Conservation (phyloP, 2,329 filamentous ascomycete species). For the Beauveria medogensis region DNA sequence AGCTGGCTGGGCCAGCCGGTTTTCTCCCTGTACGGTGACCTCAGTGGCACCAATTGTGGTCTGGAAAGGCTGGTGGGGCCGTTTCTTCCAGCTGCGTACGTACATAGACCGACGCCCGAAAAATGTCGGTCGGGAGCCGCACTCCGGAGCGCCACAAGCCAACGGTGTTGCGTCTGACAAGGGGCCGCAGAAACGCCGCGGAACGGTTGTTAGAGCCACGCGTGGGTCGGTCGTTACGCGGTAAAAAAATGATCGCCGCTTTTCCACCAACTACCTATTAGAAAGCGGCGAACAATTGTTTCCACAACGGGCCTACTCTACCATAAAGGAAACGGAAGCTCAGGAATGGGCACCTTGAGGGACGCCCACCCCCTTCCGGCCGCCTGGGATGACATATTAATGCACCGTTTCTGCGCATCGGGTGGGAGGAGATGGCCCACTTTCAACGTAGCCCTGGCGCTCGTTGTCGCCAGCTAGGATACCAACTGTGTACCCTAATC, state of each 20-base stretch:
- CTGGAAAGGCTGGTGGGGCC: not conserved
- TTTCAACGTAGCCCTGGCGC: not conserved
- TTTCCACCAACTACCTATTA: not conserved
- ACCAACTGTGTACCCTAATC: not conserved
- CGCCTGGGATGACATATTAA: not conserved
- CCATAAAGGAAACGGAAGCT: not conserved
- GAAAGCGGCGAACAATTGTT: not conserved
- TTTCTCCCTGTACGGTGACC: not conserved
- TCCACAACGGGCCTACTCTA: too few species aligned
- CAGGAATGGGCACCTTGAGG: not conserved
- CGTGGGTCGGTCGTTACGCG: not conserved
- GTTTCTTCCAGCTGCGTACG: not conserved
- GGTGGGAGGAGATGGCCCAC: not conserved
- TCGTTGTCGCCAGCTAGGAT: not conserved
- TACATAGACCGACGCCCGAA: conserved; percentile 8
- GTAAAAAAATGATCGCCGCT: too few species aligned
- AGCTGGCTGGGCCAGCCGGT: not conserved
- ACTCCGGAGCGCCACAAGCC: conserved; percentile 11
- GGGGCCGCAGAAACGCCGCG: not conserved
- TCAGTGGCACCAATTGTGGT: conserved; percentile 1
- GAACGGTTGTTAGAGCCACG: conserved; percentile 3
- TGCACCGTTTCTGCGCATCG: conserved; percentile 7
- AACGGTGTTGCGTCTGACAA: conserved; percentile 13
- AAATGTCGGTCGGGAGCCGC: conserved; percentile 12
- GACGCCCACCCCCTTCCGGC: not conserved